Conservation (phyloP, 179 eudicot species). For the Kewa caespitosa region DNA sequence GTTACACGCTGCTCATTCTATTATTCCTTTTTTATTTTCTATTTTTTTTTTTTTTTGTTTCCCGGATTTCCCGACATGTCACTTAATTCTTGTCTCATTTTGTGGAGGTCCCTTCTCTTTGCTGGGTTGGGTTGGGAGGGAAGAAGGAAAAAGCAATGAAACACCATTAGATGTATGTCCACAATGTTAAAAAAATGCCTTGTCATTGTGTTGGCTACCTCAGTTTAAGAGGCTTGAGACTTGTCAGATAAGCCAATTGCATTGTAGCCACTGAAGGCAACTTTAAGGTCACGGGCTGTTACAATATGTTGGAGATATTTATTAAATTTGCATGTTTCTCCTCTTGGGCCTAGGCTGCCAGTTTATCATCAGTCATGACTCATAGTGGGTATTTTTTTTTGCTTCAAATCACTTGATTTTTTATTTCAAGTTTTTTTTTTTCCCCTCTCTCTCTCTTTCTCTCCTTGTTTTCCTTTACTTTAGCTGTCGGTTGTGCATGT, state of each 20-base stretch:
- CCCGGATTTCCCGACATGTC: neutral
- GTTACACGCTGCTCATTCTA: constrained; percentile 13
- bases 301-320: neutral
- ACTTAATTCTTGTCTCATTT: neutral
- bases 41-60: no score
- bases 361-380: neutral
- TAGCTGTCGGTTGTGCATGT: no score
- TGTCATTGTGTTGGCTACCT: neutral
- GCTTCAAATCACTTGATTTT: no score
- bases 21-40: neutral
- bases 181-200: neutral
- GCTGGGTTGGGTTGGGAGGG: neutral
- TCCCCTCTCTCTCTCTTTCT: no score
- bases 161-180: neutral
- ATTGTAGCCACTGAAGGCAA: neutral
- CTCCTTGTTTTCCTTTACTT: no score
- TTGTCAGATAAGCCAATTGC: neutral
- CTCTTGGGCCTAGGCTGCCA: neutral
- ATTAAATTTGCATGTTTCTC: neutral
- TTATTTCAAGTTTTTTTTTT: no score
- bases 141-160: neutral
- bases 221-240: neutral
- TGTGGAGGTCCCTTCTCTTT: neutral
- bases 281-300: neutral
- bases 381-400: no score